Base-by-base conservation (phyloP, 345 rosid species). In the Linum trigynum region DNA sequence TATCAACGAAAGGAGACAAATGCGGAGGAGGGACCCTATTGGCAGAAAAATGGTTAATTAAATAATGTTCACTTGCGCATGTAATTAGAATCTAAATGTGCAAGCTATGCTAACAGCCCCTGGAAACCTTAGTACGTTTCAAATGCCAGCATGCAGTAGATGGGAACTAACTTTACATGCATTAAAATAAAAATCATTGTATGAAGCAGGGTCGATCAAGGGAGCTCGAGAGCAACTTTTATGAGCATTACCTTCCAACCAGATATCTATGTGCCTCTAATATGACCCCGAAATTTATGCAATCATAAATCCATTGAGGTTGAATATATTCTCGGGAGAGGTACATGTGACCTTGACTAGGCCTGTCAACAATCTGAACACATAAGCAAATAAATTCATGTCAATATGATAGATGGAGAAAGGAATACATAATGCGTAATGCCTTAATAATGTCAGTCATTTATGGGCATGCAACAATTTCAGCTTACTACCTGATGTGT, bases 301-400 rank as follows among this genome's bases (percentile, higher is more conserved):
- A 88, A 73, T 94, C 97, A 63, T 71, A 86, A 67, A 94, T 73
- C 99, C 97, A 94, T 73, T 90, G 99, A 53, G 99, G 99, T 69
- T 90, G 99, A 62, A 90, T 79, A 82, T 90, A 88, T 62, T 83
- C 88, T 77, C 92, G 84, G 15, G 97, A 90, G 16, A 94, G 85
- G 71, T 84, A 86, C 66, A 67, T 43, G 74, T 94, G 99, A 64
- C 91, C 96, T 63, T 84, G 92, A 11, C 78, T 86, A 64, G 99
- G 96, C 71, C 90, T 84, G 75, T 94, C 99, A 53, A 94, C 88
- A 66, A 94, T 83, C 99, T 94, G 83, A 71, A 79, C 41, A 69
- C 68, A 57, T 48, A 36, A 73, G 58, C 69, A 43, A 55, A 66
- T 7, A 43, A n/a, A 40, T 17, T 39, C 36, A 9, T 48, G 9